Evolutionary conservation across 768 basidiomycete species (phyloP), one percentile per base, ranked within the genome.

Genomic region (Fomitopsis serialis): DNA sequence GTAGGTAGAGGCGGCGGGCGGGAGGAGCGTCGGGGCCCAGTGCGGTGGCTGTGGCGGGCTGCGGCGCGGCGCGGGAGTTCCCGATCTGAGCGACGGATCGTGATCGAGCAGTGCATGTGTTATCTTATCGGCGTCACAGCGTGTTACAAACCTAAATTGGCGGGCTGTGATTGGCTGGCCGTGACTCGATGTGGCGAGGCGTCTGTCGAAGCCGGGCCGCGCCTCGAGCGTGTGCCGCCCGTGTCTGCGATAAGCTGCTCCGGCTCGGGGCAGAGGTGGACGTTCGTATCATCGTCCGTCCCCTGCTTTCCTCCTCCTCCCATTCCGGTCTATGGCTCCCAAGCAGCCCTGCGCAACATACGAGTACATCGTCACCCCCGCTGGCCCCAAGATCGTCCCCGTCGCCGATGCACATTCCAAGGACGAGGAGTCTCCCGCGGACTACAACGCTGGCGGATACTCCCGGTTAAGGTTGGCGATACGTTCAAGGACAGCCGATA

Each of bases 401-500:
- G 81, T 85, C 61, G 78, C 82, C 63, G 81, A 86, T 63, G 74
- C 77, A 43, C 71, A 76, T 46, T 78, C 75, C 65, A 88, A 87
- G 70, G 85, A 87, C 70, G 89, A 91, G 66, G 89, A 91, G 70
- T 82, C 82, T 58, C 81, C 88, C n/a, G 87, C 82, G 56, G 89
- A 90, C 57, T 91, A 91, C 72, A 89, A 89, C 59, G 68, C 79
- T 43, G 89, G 89, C 34, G 89, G 89, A 42, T 92, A 92, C 78
- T 90, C 44, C 69, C 61, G 27, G 63, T 70, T 43, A 70, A 66
- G 44, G 81, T 97, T 57, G 79, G 79, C 56, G 94, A 98, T 70
- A 70, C 78, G 21, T 96, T 97, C 76, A 89, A 87, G 67, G 75
- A 85, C 56, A 87, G 84, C 51, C 80, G 93, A 45, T 99, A 99